Evolutionary conservation across 2,329 filamentous ascomycete genomes (phyloP).

Genomic region (Neophaeococcomyces mojaviensis): DNA sequence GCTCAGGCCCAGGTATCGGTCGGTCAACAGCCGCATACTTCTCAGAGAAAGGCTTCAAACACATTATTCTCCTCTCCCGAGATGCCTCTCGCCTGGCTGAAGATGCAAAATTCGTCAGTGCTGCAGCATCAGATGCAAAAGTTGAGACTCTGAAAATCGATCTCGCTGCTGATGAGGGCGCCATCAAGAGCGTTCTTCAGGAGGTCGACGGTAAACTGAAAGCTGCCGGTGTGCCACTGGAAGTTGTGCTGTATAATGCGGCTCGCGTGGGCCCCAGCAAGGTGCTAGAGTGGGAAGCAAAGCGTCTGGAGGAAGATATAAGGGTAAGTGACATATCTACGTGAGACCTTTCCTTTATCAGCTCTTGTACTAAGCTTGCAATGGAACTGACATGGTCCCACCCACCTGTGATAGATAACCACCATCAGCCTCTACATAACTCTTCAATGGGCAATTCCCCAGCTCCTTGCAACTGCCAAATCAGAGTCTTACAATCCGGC

Average conservation of each 20-base stretch:
- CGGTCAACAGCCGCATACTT: constrained; percentile 22
- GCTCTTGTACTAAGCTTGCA: neutral
- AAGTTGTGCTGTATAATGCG: constrained; percentile 4
- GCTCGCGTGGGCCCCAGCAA: neutral
- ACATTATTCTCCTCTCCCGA: constrained; percentile 28
- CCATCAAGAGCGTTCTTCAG: neutral
- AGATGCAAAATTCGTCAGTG: constrained; percentile 13
- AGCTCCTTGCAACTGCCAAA: neutral
- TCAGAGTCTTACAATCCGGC: neutral
- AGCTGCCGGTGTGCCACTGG: neutral
- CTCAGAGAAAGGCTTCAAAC: constrained; percentile 22
- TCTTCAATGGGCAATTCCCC: constrained; percentile 1
- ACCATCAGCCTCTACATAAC: neutral
- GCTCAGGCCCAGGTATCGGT: constrained; percentile 18
- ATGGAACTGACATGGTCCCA: neutral
- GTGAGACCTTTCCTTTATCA: neutral
- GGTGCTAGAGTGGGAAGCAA: constrained; percentile 2
- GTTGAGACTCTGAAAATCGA: constrained; percentile 5
- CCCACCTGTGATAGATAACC: neutral
- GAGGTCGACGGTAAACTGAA: constrained; percentile 1
- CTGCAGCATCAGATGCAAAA: neutral
- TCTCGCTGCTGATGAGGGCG: neutral
- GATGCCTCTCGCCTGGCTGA: constrained; percentile 17
- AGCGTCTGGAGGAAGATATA: neutral
- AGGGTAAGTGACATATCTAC: constrained; percentile 1